Evolutionary conservation across 2,329 filamentous ascomycete species (phyloP).

Genomic region (Ceratocystiopsis brevicomis): DNA sequence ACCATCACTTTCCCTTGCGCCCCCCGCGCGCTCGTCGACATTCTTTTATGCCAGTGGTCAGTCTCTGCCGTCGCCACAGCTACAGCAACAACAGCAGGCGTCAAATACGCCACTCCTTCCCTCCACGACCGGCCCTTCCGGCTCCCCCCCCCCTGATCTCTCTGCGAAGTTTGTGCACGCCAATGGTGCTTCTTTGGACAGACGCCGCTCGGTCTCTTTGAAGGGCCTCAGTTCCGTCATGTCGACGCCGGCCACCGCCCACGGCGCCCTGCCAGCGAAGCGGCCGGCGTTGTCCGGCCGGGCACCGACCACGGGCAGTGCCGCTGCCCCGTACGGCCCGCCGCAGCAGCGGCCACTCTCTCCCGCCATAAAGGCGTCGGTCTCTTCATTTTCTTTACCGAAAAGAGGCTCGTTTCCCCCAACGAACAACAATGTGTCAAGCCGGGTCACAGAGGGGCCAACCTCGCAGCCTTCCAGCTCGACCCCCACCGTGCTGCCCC

Average conservation of each 20-base stretch:
- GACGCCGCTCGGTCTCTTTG: too few species aligned
- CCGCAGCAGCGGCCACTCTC: slow-evolving; percentile 27
- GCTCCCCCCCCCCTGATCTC: slow-evolving; percentile 4
- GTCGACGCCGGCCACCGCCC: too few species aligned
- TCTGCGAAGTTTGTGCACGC: slow-evolving; percentile 57
- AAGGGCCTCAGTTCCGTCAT: too few species aligned
- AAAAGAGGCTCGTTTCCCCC: slow-evolving; percentile 1
- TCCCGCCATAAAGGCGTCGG: slow-evolving; percentile 24
- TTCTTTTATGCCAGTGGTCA: slow-evolving; percentile 39
- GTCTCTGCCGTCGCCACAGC: slow-evolving; percentile 14
- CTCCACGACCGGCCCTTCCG: not conserved
- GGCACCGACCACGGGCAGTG: not conserved
- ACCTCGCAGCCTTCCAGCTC: not conserved
- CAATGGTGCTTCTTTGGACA: slow-evolving; percentile 29
- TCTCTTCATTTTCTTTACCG: not conserved
- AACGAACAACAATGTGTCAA: too few species aligned
- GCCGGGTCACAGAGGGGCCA: too few species aligned
- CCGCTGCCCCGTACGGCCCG: not conserved
- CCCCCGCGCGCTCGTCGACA: slow-evolving; percentile 20
- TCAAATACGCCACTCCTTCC: slow-evolving; percentile 8
- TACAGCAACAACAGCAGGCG: not conserved
- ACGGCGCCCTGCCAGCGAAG: too few species aligned
- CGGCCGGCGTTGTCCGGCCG: not conserved
- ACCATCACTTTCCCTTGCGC: slow-evolving; percentile 11
- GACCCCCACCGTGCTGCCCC: not conserved